Percentiles rank a stretch among this genome's conserved stretches.
These are phyloP conservation scores for Verruconis gallopava DNA, from an alignment of 2,329 filamentous ascomycete species.

Conservation along the genomic window DNA sequence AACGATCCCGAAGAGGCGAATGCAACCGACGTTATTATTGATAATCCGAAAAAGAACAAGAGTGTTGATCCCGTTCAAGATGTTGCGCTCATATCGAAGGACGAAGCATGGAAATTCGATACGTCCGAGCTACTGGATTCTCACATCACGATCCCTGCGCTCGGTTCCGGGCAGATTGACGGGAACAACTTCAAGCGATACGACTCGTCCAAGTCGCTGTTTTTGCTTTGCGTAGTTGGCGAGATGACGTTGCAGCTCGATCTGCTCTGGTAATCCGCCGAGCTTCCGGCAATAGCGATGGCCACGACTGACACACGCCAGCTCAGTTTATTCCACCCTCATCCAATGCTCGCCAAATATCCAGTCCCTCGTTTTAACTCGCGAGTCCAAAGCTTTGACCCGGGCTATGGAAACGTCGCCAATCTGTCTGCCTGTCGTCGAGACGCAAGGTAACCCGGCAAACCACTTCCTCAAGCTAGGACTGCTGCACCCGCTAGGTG, in stretches of 20 bases:
- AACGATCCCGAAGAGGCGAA: no score
- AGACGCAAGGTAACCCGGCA: slow-evolving; percentile 2
- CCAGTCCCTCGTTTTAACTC: slow-evolving; percentile 6
- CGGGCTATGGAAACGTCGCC: not conserved
- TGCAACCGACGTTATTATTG: not conserved
- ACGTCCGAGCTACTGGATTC: slow-evolving; percentile 3
- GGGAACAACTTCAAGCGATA: slow-evolving; percentile 7
- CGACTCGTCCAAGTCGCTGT: slow-evolving; percentile 2
- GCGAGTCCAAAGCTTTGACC: not conserved
- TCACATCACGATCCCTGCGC: not conserved
- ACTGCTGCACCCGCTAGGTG: slow-evolving; percentile 31
- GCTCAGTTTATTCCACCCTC: slow-evolving; percentile 2
- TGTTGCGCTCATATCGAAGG: slow-evolving; percentile 3
- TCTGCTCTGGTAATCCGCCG: slow-evolving; percentile 4
- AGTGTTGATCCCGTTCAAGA: slow-evolving; percentile 1
- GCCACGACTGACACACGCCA: not conserved
- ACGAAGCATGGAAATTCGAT: slow-evolving; percentile 9
- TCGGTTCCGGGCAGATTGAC: not conserved
- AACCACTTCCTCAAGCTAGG: slow-evolving; percentile 26
- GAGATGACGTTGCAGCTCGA: not conserved
- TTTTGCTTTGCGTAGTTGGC: slow-evolving; percentile 7
- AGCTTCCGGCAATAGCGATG: not conserved
- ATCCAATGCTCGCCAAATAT: slow-evolving; percentile 3
- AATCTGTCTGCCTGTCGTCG: slow-evolving; percentile 1
- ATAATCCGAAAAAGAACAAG: not conserved